Conservation (phyloP, 345 rosid genomes). For the Melaleuca quinquenervia region DNA sequence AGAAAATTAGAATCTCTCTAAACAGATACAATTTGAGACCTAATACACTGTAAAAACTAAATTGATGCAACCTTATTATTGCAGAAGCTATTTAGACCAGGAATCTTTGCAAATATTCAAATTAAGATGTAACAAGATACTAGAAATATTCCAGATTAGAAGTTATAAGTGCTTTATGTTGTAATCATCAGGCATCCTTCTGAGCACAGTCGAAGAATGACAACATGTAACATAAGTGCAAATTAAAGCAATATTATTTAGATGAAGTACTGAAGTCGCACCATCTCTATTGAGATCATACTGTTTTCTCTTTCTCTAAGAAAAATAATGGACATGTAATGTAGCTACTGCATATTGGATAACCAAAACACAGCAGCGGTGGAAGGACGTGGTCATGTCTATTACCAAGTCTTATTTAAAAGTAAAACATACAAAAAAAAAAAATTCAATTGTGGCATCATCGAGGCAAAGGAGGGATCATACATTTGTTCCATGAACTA, state of each 20-base stretch:
- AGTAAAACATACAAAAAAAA: background rate
- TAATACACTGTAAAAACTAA: background rate
- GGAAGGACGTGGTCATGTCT: background rate
- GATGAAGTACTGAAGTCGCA: background rate
- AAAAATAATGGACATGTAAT: background rate
- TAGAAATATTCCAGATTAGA: background rate
- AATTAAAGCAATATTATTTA: background rate
- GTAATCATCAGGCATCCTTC: background rate
- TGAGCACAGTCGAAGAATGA: background rate
- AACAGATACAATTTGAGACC: background rate
- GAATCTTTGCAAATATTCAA: background rate
- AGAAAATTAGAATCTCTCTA: background rate
- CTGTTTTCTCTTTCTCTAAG: background rate
- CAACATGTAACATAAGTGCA: background rate
- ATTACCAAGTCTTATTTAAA: background rate
- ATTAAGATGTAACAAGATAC: background rate
- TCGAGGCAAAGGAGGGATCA: constrained; percentile 1
- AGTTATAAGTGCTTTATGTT: background rate
- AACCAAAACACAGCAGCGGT: background rate
- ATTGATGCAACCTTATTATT: background rate
- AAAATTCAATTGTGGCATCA: background rate
- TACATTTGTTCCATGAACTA: constrained; percentile 91
- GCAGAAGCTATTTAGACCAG: background rate
- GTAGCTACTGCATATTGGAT: background rate
- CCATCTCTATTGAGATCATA: background rate